phyloP scores from a whole-genome alignment of 495 filamentous ascomycete species.

The Penicillium steckii region DNA sequence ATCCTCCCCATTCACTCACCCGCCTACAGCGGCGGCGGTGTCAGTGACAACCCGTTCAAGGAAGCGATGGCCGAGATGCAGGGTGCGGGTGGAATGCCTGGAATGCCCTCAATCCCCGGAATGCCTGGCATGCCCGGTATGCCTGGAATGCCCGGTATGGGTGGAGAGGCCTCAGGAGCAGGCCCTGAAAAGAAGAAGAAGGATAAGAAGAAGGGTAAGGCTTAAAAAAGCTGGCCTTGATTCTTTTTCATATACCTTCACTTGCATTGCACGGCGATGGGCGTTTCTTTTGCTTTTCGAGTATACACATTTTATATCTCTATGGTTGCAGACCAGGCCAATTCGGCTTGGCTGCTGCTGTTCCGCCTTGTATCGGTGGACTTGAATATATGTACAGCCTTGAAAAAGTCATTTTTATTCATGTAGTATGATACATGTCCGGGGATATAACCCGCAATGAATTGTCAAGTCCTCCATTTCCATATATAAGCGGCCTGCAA shows the following conservation, averaged over 20 bases:
- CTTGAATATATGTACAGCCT: slow-evolving; percentile 12
- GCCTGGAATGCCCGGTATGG: slow-evolving; percentile 34
- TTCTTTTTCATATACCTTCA: slow-evolving; percentile 13
- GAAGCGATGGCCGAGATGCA: slow-evolving; percentile 97
- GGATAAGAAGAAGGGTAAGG: slow-evolving; percentile 51
- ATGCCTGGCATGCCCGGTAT: slow-evolving; percentile 41
- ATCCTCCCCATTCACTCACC: slow-evolving; percentile 84
- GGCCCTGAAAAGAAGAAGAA: slow-evolving; percentile 48
- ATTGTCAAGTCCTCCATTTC: neutral
- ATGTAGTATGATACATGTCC: neutral
- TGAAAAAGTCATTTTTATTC: neutral
- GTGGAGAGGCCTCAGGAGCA: slow-evolving; percentile 34
- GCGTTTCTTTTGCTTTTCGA: slow-evolving; percentile 29
- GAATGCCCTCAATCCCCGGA: slow-evolving; percentile 45
- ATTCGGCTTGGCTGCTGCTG: neutral
- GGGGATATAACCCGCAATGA: neutral
- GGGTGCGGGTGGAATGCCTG: slow-evolving; percentile 54
- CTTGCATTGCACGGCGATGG: slow-evolving; percentile 39
- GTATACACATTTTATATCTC: slow-evolving; percentile 19
- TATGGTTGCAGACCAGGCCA: neutral
- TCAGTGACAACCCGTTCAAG: slow-evolving; percentile 94
- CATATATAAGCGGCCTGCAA: no score
- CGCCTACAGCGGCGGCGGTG: slow-evolving; percentile 87
- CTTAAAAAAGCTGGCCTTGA: slow-evolving; percentile 17
- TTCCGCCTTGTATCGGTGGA: neutral